A percentile compares a stretch with the other conserved stretches of the same genome.
Conservation (phyloP, 2,329 filamentous ascomycete species). For the Dactylellina haptotyla region DNA sequence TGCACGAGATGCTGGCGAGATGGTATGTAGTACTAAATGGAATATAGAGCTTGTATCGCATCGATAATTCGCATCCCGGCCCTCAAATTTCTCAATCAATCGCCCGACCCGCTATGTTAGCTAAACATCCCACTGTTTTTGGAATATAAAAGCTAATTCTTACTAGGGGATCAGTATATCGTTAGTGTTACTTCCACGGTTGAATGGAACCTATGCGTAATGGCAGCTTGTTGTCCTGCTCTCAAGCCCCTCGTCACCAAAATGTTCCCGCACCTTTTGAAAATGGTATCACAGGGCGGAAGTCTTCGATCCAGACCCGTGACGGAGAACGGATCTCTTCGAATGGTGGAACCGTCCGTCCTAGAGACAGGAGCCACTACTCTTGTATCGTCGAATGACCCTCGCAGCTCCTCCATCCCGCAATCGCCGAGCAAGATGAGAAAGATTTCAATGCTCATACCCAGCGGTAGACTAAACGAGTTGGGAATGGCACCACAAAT, state of each 20-base stretch:
- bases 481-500: slow-evolving; percentile 35
- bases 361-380: slow-evolving; percentile 12
- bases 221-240: slow-evolving; percentile 42
- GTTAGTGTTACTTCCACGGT: slow-evolving; percentile 26
- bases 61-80: slow-evolving; percentile 37
- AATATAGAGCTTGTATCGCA: slow-evolving; percentile 33
- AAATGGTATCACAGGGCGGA: neutral
- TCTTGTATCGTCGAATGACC: neutral
- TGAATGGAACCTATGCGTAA: slow-evolving; percentile 27
- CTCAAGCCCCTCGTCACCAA: slow-evolving; percentile 25
- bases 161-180: slow-evolving; percentile 26
- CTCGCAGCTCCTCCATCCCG: neutral
- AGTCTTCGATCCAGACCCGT: neutral
- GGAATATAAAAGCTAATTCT: neutral
- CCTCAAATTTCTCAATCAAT: slow-evolving; percentile 17
- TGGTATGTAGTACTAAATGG: too few relatives aligned
- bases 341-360: neutral
- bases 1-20: too few relatives aligned
- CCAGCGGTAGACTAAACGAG: slow-evolving; percentile 19
- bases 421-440: neutral
- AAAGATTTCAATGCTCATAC: slow-evolving; percentile 6
- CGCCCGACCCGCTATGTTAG: slow-evolving; percentile 37
- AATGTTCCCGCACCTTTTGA: neutral
- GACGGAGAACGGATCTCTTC: neutral
- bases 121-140: neutral